These are phyloP conservation scores for Trichoderma atroviride DNA, from an alignment of 2,329 filamentous ascomycete species.

Conservation along the genomic window DNA sequence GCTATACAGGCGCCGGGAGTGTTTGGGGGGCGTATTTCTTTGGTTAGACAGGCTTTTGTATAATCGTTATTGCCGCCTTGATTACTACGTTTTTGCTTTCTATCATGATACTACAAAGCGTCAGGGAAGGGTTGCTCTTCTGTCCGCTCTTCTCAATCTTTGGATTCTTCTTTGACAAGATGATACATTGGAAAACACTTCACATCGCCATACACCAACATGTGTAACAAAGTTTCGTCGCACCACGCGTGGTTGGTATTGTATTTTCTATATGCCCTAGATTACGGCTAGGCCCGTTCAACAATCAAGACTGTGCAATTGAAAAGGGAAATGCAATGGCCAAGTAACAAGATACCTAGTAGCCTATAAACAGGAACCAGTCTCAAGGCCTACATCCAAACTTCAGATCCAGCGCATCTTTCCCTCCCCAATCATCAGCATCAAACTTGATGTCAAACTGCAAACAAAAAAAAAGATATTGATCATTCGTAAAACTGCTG, in stretches of 20 bases:
- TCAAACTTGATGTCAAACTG: conserved; percentile 32
- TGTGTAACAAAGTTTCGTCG: not conserved
- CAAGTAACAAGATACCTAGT: conserved; percentile 30
- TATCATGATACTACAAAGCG: not conserved
- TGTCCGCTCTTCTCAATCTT: not conserved
- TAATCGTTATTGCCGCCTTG: not conserved
- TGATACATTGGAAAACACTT: not conserved
- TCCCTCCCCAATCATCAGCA: conserved; percentile 14
- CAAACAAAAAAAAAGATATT: conserved; percentile 23
- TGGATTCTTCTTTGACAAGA: not conserved
- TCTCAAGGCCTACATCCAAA: conserved; percentile 37
- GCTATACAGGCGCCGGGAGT: not conserved
- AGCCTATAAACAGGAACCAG: conserved; percentile 40
- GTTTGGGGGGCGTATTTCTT: not conserved
- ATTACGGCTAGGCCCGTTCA: conserved; percentile 42
- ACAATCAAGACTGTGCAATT: conserved; percentile 25
- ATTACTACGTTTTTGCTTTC: not conserved
- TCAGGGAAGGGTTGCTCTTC: not conserved
- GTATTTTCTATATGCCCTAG: conserved; percentile 34
- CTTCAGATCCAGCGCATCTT: not conserved
- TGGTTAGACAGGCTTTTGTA: not conserved
- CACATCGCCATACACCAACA: not conserved
- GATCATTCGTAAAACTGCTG: not conserved
- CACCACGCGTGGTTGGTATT: conserved; percentile 20
- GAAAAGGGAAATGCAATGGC: not conserved